phyloP scores from a whole-genome alignment of 2,329 filamentous ascomycete genomes.

The Akanthomyces dipterigenus region DNA sequence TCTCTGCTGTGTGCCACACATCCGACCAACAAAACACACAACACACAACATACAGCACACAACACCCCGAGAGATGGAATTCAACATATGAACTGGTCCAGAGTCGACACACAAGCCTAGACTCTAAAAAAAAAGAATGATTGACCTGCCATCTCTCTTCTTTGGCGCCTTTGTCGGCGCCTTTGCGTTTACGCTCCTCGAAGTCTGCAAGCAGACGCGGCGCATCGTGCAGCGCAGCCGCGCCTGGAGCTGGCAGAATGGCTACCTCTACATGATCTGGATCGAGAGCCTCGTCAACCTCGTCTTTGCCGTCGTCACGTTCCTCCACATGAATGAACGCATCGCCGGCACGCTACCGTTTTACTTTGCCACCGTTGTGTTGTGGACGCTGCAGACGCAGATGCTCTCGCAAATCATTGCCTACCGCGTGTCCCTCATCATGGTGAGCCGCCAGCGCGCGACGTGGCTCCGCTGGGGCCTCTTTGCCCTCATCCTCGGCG shows the following conservation, averaged over 20 bases:
- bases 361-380: constrained; percentile 6
- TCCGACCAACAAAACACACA: no score
- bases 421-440: constrained; percentile 36
- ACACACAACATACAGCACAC: no score
- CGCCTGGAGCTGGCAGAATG: constrained; percentile 16
- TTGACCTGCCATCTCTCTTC: constrained; percentile 19
- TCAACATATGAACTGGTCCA: background rate
- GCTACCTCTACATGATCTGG: constrained; percentile 13
- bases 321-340: background rate
- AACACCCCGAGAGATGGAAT: background rate
- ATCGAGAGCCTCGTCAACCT: constrained; percentile 5
- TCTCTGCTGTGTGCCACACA: no score
- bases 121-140: background rate
- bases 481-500: constrained; percentile 24
- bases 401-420: constrained; percentile 38
- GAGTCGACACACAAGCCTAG: no score
- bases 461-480: constrained; percentile 30
- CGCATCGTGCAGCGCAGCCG: constrained; percentile 16
- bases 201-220: constrained; percentile 18
- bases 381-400: constrained; percentile 28
- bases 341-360: background rate
- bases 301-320: constrained; percentile 5
- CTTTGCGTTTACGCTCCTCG: constrained; percentile 20
- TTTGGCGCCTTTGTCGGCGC: constrained; percentile 22
- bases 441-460: constrained; percentile 28